Evolutionary conservation across 2,329 filamentous ascomycete genomes (phyloP), one percentile per base, ranked within the genome.

Genomic region (Gaeumannomyces tritici): DNA sequence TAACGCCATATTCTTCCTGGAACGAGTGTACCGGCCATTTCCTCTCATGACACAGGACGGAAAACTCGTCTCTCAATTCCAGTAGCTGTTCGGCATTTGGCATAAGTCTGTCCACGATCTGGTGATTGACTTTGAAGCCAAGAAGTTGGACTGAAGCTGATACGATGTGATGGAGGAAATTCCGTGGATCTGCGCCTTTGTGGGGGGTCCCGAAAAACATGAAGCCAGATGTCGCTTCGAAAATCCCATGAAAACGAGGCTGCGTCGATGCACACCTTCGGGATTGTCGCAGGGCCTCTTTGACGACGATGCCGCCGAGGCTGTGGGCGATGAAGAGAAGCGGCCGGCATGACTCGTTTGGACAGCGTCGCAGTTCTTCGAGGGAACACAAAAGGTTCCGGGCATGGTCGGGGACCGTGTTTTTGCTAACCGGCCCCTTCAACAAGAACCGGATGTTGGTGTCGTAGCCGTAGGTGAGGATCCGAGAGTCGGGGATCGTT

Each of bases 141-240:
- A 65, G 15, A 1, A 62, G 63, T 60, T 64, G 62, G 58, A 65
- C 21, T 59, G 66, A 21, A 57, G 57, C 63, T 8, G 62, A 64
- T 4, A 63, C 3, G 8, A 68, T 51, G 8, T 63, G 66, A 0
- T 73, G 65, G 0, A 73, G 3, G 47, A 68, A 8, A 18, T 66
- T 47, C 24, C 68, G 57, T 51, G 68, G 67, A 62, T 72, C 64
- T 4, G 70, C 61, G 33, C 73, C 67, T 7, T 66, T 62, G 59
- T 75, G 73, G 0, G 73, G 73, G 0, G 73, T 75, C 0, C 73
- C 73, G 13, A 76, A 70, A 42, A 76, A 76, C 0, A 75, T 51
- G 1, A 74, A 58, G 2, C 70, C 71, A 0, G 57, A 61, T 0
- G 71, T 73, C 0, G 69, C 66, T 1, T 68, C 54, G 21, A 71